Evolutionary conservation across 257 asterid genomes (phyloP).

Genomic region (Voacanga thouarsii): DNA sequence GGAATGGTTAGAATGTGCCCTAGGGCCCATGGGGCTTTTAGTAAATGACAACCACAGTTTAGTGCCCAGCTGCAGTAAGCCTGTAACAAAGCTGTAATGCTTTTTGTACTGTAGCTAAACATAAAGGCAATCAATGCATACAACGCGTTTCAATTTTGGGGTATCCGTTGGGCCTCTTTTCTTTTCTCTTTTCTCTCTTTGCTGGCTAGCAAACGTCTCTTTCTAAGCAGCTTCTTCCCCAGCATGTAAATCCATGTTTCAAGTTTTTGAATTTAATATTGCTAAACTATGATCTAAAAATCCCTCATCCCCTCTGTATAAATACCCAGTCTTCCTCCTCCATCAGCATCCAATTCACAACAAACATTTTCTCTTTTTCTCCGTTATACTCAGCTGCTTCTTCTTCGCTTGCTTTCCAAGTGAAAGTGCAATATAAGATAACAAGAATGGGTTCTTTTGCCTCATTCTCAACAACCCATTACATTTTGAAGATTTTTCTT

Average conservation of each 20-base stretch:
- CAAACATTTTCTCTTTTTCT: neutral
- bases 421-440: neutral
- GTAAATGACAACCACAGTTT: neutral
- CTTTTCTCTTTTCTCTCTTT: neutral
- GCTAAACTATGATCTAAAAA: neutral
- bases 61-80: neutral
- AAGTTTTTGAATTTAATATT: neutral
- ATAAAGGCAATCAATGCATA: neutral
- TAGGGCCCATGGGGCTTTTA: neutral
- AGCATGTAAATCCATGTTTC: neutral
- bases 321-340: slow-evolving; percentile 4
- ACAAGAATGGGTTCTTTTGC: slow-evolving; percentile 28
- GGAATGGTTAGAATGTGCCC: too few relatives aligned
- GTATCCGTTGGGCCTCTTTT: slow-evolving; percentile 16
- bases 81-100: slow-evolving; percentile 32
- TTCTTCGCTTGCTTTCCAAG: neutral
- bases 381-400: neutral
- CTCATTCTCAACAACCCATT: neutral
- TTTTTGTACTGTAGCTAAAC: slow-evolving; percentile 4
- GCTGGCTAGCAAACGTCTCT: slow-evolving; percentile 5
- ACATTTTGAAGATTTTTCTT: slow-evolving; percentile 21
- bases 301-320: slow-evolving; percentile 14
- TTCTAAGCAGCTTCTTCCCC: slow-evolving; percentile 19
- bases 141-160: slow-evolving; percentile 13
- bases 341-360: slow-evolving; percentile 8